phyloP scores from a whole-genome alignment of 768 basidiomycete species.

The Cantharellus anzutake region DNA sequence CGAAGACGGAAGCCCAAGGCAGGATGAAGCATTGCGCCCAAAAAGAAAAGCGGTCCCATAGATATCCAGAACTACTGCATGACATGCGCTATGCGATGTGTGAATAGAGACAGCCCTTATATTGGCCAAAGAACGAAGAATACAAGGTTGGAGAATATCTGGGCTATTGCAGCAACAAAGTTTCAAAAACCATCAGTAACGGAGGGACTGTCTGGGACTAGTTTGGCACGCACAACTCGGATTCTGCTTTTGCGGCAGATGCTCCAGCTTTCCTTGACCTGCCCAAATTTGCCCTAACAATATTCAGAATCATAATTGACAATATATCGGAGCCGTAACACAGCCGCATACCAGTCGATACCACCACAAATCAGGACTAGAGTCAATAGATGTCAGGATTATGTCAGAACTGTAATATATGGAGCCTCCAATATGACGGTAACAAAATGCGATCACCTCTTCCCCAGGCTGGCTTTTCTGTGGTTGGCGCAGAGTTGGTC shows the following conservation, averaged over 20 bases:
- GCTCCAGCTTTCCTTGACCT: constrained; percentile 5
- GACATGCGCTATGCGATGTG: constrained; percentile 56
- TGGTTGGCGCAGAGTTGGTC: too few relatives aligned
- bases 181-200: background rate
- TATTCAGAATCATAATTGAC: background rate
- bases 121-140: constrained; percentile 74
- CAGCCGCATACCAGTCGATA: constrained; percentile 52
- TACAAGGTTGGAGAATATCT: constrained; percentile 75
- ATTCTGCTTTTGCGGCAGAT: background rate
- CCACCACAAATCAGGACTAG: constrained; percentile 72
- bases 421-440: too few relatives aligned
- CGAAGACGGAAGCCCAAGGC: constrained; percentile 39
- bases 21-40: constrained; percentile 58
- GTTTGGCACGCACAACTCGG: background rate
- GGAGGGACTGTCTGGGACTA: background rate
- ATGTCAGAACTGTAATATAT: too few relatives aligned
- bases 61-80: constrained; percentile 53
- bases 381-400: too few relatives aligned
- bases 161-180: constrained; percentile 23
- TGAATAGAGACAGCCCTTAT: constrained; percentile 54
- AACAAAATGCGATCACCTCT: too few relatives aligned
- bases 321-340: background rate
- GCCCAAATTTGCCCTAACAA: background rate
- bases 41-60: constrained; percentile 78
- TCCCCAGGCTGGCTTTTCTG: too few relatives aligned